Conservation (phyloP, 176 grass and related monocot species). For the Chrysopogon serrulatus region DNA sequence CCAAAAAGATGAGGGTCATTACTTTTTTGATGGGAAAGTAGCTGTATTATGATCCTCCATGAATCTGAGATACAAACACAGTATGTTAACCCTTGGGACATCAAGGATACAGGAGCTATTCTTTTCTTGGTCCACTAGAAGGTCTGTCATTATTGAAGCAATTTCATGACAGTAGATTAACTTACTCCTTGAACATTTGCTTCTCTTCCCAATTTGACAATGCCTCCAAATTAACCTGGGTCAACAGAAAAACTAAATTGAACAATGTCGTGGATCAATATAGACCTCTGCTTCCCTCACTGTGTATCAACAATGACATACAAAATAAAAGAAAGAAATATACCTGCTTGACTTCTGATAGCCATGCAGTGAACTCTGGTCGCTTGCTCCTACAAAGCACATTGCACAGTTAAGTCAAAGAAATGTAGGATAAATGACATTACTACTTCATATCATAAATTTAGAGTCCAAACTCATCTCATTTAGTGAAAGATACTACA, state of each 20-base stretch:
- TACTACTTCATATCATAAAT: not conserved
- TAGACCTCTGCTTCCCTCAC: not conserved
- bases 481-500: not conserved
- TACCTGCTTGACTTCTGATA: slow-evolving; percentile 89
- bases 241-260: not conserved
- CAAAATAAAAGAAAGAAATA: not conserved
- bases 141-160: slow-evolving; percentile 1
- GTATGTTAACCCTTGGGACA: slow-evolving; percentile 13
- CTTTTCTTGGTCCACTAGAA: not conserved
- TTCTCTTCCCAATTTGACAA: slow-evolving; percentile 98
- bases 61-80: slow-evolving; percentile 54
- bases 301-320: not conserved
- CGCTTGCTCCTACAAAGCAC: slow-evolving; percentile 75
- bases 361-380: slow-evolving; percentile 94
- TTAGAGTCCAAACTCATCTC: not conserved
- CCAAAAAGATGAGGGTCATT: slow-evolving; percentile 3
- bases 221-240: slow-evolving; percentile 85
- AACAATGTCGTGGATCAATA: not conserved
- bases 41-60: slow-evolving; percentile 98
- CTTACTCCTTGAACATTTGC: slow-evolving; percentile 98
- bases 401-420: not conserved
- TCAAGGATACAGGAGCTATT: not conserved
- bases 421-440: not conserved
- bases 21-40: slow-evolving; percentile 95
- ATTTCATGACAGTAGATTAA: slow-evolving; percentile 24